Conservation (phyloP, 148 eudicot species). For the Selenicereus undatus region DNA sequence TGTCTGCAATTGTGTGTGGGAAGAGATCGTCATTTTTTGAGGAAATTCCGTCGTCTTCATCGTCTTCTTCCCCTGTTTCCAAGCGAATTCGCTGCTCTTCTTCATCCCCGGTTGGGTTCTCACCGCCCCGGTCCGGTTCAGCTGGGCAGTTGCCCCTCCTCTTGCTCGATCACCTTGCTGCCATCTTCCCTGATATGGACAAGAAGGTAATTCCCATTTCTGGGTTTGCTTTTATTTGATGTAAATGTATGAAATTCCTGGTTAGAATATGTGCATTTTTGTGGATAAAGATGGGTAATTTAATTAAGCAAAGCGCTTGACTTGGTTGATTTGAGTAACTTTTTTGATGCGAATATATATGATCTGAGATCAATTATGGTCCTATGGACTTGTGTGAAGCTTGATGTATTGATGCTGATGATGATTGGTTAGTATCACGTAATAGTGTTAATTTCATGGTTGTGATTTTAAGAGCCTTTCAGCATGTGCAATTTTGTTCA, state of each 20-base stretch:
- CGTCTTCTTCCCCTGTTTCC: slow-evolving; percentile 21
- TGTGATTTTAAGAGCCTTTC: too few species aligned
- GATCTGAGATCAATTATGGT: neutral
- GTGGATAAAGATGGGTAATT: neutral
- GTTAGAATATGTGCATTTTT: neutral
- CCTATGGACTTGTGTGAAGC: neutral
- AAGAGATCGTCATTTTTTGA: slow-evolving; percentile 86
- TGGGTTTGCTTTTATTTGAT: slow-evolving; percentile 3
- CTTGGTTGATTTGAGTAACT: neutral
- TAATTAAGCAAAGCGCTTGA: neutral
- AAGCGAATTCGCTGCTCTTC: slow-evolving; percentile 39
- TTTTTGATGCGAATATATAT: neutral
- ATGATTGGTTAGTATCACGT: too few species aligned
- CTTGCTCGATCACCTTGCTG: slow-evolving; percentile 52
- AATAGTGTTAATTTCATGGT: too few species aligned
- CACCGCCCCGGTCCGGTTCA: slow-evolving; percentile 36
- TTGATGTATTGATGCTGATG: too few species aligned
- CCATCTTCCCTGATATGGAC: slow-evolving; percentile 73
- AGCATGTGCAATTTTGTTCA: neutral
- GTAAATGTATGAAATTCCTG: neutral
- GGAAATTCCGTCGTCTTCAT: slow-evolving; percentile 59
- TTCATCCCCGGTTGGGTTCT: slow-evolving; percentile 49
- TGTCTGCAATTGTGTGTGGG: slow-evolving; percentile 87
- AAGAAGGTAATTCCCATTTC: slow-evolving; percentile 41
- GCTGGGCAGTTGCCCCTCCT: slow-evolving; percentile 25